Conservation (phyloP, 768 basidiomycete genomes). For the Pulveroboletus sp. region DNA sequence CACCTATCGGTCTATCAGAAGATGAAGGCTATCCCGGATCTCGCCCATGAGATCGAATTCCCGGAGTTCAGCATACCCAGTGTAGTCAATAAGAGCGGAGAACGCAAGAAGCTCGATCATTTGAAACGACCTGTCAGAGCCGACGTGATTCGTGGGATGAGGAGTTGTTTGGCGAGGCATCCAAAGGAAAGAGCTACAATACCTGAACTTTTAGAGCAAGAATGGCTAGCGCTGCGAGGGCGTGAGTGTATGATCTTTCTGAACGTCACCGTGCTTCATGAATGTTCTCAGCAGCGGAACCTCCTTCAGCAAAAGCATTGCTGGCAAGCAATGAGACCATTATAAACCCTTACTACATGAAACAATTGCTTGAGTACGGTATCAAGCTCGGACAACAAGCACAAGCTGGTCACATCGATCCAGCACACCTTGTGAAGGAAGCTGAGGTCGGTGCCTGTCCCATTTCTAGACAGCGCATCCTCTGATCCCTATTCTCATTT, state of each 20-base stretch:
- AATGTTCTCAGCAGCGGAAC: conserved; percentile 19
- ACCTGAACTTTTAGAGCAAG: conserved; percentile 76
- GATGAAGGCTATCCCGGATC: conserved; percentile 91
- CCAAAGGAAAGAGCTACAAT: conserved; percentile 86
- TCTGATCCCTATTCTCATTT: conserved; percentile 4
- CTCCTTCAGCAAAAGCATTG: conserved; percentile 27
- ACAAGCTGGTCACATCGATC: conserved; percentile 37
- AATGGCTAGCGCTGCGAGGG: conserved; percentile 63
- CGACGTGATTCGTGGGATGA: conserved; percentile 79
- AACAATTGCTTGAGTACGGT: conserved; percentile 66
- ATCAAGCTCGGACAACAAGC: conserved; percentile 51
- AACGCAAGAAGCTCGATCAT: conserved; percentile 55
- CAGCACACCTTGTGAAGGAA: conserved; percentile 46
- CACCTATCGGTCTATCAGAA: conserved; percentile 79
- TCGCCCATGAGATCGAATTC: conserved; percentile 72
- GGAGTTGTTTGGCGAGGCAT: conserved; percentile 70
- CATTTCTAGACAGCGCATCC: neutral
- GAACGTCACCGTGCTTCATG: neutral
- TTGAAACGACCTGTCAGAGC: conserved; percentile 64
- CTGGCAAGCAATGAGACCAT: conserved; percentile 56
- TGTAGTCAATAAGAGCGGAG: conserved; percentile 32
- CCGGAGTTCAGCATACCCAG: conserved; percentile 58
- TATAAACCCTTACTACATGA: conserved; percentile 78
- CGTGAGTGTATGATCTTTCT: conserved; percentile 16
- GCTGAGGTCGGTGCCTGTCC: conserved; percentile 44